A percentile compares a stretch with the other conserved stretches of the same genome.
phyloP scores from a whole-genome alignment of 805 yeast species.

The Lipomyces orientalis region DNA sequence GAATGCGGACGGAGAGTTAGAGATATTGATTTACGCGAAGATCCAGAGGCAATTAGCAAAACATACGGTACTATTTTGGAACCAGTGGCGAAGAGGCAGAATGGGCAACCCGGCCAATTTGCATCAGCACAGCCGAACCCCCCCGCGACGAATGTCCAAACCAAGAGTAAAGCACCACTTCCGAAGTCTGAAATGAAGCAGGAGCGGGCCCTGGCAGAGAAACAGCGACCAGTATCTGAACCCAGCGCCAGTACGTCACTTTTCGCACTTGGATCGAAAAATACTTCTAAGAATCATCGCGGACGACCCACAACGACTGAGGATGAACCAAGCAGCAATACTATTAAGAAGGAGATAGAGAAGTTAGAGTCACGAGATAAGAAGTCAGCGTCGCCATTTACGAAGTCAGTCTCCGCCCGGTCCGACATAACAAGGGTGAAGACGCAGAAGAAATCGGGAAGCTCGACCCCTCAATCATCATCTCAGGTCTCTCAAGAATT shows the following conservation, averaged over 20 bases:
- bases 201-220: no score
- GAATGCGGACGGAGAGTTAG: slow-evolving; percentile 28
- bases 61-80: slow-evolving; percentile 13
- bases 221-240: neutral
- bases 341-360: neutral
- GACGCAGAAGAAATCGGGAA: neutral
- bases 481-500: slow-evolving; percentile 5
- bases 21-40: slow-evolving; percentile 16
- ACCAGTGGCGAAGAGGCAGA: neutral
- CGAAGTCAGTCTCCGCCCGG: neutral
- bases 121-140: slow-evolving; percentile 9
- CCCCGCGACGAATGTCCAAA: slow-evolving; percentile 9
- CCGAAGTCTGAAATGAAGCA: slow-evolving; percentile 11
- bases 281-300: neutral
- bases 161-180: slow-evolving; percentile 16
- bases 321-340: neutral
- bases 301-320: neutral
- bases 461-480: neutral
- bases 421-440: neutral
- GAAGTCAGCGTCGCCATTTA: neutral
- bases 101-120: neutral
- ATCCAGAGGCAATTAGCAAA: slow-evolving; percentile 7
- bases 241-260: neutral
- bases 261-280: neutral
- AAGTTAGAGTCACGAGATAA: neutral